phyloP scores from a whole-genome alignment of 768 basidiomycete species.

The Amanita subjunquillea region DNA sequence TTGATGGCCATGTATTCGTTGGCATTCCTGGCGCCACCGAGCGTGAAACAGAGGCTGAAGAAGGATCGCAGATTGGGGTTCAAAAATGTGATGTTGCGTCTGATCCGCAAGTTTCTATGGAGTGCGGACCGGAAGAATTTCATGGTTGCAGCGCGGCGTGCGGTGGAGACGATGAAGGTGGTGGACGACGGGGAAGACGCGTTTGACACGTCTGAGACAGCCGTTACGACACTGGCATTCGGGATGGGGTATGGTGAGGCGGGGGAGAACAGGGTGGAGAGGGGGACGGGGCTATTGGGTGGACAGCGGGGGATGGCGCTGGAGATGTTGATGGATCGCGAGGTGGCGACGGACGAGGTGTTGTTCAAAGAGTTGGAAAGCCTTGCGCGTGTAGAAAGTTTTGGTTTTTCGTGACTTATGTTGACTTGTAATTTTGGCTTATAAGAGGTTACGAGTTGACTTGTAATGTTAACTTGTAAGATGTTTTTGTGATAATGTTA shows the following conservation, averaged over 20 bases:
- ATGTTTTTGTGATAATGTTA: too few relatives aligned
- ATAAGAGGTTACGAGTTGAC: too few relatives aligned
- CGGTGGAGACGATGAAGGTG: conserved; percentile 69
- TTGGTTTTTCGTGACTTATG: conserved; percentile 1
- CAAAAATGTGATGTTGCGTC: conserved; percentile 56
- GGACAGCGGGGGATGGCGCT: conserved; percentile 63
- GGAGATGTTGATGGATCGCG: conserved; percentile 62
- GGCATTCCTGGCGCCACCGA: conserved; percentile 71
- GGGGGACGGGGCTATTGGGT: conserved; percentile 66
- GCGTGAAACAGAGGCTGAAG: conserved; percentile 64
- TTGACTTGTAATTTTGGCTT: too few relatives aligned
- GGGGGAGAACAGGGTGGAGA: conserved; percentile 54
- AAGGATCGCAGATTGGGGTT: conserved; percentile 57
- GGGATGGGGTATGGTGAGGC: conserved; percentile 82
- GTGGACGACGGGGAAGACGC: conserved; percentile 69
- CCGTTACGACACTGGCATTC: conserved; percentile 57
- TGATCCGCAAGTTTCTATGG: conserved; percentile 56
- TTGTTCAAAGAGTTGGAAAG: conserved; percentile 78
- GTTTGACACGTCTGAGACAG: conserved; percentile 56
- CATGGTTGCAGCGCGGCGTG: conserved; percentile 48
- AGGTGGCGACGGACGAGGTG: conserved; percentile 49
- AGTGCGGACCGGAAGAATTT: conserved; percentile 44
- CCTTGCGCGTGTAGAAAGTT: conserved; percentile 59
- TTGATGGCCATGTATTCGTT: conserved; percentile 81
- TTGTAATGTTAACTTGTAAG: too few relatives aligned